Percentiles rank a stretch among this genome's conserved stretches.
phyloP scores from a whole-genome alignment of 2,329 filamentous ascomycete genomes.

The Botryotinia convoluta region DNA sequence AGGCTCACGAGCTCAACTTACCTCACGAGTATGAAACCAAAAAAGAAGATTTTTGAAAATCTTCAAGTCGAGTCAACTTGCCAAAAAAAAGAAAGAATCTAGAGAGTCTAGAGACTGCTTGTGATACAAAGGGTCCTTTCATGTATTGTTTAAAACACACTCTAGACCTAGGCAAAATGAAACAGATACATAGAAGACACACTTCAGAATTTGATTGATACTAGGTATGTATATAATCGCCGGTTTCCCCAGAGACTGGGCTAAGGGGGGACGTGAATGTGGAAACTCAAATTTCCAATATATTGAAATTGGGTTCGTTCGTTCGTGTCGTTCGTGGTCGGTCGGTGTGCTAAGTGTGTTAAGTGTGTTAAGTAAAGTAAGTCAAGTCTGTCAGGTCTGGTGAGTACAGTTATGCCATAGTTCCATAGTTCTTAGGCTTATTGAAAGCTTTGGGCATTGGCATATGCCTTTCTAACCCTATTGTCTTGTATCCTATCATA shows the following conservation, averaged over 20 bases:
- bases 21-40: neutral
- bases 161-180: neutral
- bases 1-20: neutral
- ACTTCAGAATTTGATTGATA: neutral
- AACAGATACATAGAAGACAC: neutral
- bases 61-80: neutral
- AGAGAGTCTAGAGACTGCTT: neutral
- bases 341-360: neutral
- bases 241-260: constrained; percentile 13
- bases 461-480: neutral
- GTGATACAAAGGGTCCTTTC: neutral
- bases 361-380: neutral
- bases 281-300: constrained; percentile 8
- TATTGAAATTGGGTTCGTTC: neutral
- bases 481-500: neutral
- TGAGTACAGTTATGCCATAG: neutral
- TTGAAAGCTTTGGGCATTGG: constrained; percentile 1
- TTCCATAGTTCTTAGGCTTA: neutral
- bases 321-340: neutral
- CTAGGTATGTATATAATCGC: constrained; percentile 6
- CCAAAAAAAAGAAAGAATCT: neutral
- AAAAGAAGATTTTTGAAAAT: neutral
- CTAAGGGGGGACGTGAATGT: neutral
- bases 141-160: neutral
- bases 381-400: neutral